Conservation (phyloP, 805 yeast genomes). For the Starmerella riodocensis region DNA sequence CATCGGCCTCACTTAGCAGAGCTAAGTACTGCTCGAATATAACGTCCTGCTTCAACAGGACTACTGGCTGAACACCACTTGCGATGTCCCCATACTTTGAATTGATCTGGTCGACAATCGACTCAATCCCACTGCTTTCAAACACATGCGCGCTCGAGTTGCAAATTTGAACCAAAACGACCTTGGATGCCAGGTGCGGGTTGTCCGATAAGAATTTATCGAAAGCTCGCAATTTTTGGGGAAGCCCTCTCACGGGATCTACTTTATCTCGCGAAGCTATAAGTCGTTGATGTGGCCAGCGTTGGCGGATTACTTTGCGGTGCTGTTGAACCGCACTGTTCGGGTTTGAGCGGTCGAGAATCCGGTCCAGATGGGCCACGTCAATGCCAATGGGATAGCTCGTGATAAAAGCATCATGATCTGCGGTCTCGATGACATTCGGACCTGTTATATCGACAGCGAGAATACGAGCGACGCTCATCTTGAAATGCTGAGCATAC, state of each 20-base stretch:
- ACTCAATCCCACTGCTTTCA: slow-evolving; percentile 41
- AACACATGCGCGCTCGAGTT: slow-evolving; percentile 32
- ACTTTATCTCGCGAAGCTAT: slow-evolving; percentile 82
- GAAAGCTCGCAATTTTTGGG: slow-evolving; percentile 75
- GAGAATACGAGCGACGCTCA: slow-evolving; percentile 71
- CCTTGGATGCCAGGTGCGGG: slow-evolving; percentile 54
- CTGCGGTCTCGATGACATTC: slow-evolving; percentile 64
- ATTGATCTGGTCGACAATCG: slow-evolving; percentile 76
- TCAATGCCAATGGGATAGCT: slow-evolving; percentile 33
- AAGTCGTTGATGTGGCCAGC: slow-evolving; percentile 60
- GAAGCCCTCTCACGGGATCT: slow-evolving; percentile 76
- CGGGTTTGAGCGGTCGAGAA: slow-evolving; percentile 31
- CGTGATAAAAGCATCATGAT: slow-evolving; percentile 28
- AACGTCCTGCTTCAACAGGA: slow-evolving; percentile 74
- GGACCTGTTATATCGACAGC: slow-evolving; percentile 69
- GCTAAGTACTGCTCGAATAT: slow-evolving; percentile 85
- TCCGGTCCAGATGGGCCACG: slow-evolving; percentile 34
- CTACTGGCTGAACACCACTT: slow-evolving; percentile 62
- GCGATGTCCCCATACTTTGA: slow-evolving; percentile 57
- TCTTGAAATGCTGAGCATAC: slow-evolving; percentile 84
- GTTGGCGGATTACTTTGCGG: slow-evolving; percentile 50
- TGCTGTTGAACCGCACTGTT: slow-evolving; percentile 32
- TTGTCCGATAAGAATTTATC: slow-evolving; percentile 60
- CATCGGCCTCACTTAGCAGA: slow-evolving; percentile 68
- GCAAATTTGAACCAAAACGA: slow-evolving; percentile 75